Conservation (phyloP, 129 eudicot genomes). For the Centaurea solstitialis region DNA sequence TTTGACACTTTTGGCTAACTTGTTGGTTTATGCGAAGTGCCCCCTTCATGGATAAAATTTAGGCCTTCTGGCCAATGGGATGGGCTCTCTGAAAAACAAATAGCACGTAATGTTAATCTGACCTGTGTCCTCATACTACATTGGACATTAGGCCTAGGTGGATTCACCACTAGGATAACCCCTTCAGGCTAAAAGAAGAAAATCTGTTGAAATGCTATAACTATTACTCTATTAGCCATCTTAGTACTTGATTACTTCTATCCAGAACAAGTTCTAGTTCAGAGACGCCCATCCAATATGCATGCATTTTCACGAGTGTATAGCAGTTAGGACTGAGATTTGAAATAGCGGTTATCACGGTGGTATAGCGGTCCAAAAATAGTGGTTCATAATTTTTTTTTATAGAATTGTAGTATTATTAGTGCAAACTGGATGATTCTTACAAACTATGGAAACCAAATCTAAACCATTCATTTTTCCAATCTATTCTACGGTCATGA, state of each 20-base stretch:
- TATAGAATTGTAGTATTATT: no score
- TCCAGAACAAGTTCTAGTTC: background rate
- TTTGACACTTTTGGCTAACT: background rate
- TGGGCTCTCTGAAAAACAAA: background rate
- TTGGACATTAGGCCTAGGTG: background rate
- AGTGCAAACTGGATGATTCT: no score
- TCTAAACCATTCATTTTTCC: no score
- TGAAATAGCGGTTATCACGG: no score
- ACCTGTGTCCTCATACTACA: background rate
- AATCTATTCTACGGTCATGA: no score
- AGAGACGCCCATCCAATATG: background rate
- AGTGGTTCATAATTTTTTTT: no score
- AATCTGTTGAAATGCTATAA: background rate
- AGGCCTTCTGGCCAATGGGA: background rate
- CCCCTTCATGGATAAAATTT: background rate
- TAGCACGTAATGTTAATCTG: background rate
- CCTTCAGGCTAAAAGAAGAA: background rate
- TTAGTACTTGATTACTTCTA: background rate
- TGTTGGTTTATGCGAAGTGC: background rate
- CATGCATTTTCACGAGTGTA: background rate
- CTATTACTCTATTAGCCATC: background rate
- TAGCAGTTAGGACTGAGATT: no score
- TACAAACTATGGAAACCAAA: no score
- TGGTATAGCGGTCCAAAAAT: no score
- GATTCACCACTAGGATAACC: background rate